Base-by-base conservation (phyloP, 2,329 filamentous ascomycete genomes). In the Chaetothyriales sp. region DNA sequence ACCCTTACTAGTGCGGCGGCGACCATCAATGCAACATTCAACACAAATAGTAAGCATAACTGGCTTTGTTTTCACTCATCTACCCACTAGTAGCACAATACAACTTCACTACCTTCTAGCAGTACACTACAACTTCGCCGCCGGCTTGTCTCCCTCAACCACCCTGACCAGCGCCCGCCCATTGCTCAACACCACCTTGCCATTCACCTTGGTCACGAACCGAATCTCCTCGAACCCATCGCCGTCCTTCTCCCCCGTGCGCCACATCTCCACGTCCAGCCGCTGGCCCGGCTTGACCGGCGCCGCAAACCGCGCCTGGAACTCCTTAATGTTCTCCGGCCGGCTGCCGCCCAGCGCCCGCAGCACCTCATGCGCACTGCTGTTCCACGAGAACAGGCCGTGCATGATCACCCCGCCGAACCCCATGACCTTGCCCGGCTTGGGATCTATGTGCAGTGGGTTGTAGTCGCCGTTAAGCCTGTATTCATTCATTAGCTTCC, bases 401-500 rank as follows among this genome's bases (percentile, higher is more conserved):
- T 95, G 89, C 66, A 94, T 85, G 67, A 95, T 95, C 60, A 81
- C 75, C 33, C 89, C 89, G 25, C 87, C 86, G 61, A 94, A 95
- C 54, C 89, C 89, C 86, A 95, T 94, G 71, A 88, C 84, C 69
- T 79, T 71, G 55, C 88, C 88, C 0, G 88, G 86, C 69, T 88
- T 86, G 10, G 88, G 88, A 18, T 85, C 86, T 5, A 87, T 88
- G 66, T 95, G 89, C 37, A 95, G 81, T 25, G 89, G 89, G 73
- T 95, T 95, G 71, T 95, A 95, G 72, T 95, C 89, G 59, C 89
- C 89, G 62, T 94, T 95, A 48, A 95, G 77, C 57, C 87, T 78
- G 57, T 47, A 43, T 18, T 43, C 44, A n/a, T 5, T 45, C n/a
- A 7, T 46, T 28, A 47, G 46, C 18, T 47, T 15, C 2, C n/a